A percentile compares a stretch with the other conserved stretches of the same genome.
These are phyloP conservation scores for Cladophialophora carrionii DNA, from an alignment of 2,329 filamentous ascomycete species.

Conservation along the genomic window DNA sequence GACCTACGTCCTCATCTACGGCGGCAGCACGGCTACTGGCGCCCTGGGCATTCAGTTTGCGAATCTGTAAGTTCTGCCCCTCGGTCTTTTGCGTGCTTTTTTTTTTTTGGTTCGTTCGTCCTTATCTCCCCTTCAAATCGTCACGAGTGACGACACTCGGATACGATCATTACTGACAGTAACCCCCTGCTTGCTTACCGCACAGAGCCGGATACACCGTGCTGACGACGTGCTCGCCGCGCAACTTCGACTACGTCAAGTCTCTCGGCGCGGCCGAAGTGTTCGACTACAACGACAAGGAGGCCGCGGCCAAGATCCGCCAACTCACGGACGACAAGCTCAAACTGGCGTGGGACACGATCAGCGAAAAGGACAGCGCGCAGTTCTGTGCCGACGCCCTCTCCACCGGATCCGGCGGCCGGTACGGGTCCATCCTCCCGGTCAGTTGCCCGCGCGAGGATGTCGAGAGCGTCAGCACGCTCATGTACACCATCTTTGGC, in stretches of 20 bases:
- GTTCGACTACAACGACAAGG: constrained; percentile 52
- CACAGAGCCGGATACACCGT: constrained; percentile 47
- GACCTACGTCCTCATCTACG: constrained; percentile 49
- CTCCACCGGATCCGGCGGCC: constrained; percentile 40
- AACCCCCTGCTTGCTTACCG: too few relatives aligned
- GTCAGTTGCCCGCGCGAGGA: constrained; percentile 42
- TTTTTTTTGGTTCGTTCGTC: neutral
- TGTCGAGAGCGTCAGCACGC: constrained; percentile 41
- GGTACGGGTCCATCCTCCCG: constrained; percentile 42
- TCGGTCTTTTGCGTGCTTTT: too few relatives aligned
- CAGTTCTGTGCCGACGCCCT: constrained; percentile 45
- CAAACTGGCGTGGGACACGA: constrained; percentile 46
- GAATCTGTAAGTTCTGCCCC: constrained; percentile 35
- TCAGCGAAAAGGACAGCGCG: constrained; percentile 40
- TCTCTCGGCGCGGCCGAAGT: constrained; percentile 50
- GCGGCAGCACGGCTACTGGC: constrained; percentile 51
- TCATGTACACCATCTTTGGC: constrained; percentile 45
- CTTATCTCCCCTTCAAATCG: too few relatives aligned
- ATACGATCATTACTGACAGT: neutral
- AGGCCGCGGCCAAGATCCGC: constrained; percentile 42
- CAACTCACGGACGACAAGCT: constrained; percentile 45
- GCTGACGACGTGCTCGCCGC: constrained; percentile 46
- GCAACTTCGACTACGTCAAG: constrained; percentile 53
- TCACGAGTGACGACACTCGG: neutral
- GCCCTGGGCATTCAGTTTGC: constrained; percentile 50